phyloP scores from a whole-genome alignment of 805 yeast species.

The Candida taoyuanica region DNA sequence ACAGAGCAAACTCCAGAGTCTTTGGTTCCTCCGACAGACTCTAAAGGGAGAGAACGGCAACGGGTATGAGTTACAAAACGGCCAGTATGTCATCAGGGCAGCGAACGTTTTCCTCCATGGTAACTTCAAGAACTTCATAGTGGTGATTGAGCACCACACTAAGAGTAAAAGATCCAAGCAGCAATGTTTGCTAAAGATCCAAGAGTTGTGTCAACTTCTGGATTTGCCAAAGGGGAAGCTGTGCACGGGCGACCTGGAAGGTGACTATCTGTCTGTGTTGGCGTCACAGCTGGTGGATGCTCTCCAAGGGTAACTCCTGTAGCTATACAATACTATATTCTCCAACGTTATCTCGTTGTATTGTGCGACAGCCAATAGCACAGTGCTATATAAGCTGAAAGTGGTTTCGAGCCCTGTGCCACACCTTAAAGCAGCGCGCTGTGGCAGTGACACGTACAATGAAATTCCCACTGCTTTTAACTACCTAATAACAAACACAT shows the following conservation, averaged over 20 bases:
- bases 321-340: background rate
- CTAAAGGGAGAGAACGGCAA: conserved; percentile 74
- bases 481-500: too few species aligned
- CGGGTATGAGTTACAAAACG: conserved; percentile 47
- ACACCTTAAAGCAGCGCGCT: too few species aligned
- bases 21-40: conserved; percentile 67
- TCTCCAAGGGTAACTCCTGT: conserved; percentile 6
- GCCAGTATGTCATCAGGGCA: conserved; percentile 46
- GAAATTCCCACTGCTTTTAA: too few species aligned
- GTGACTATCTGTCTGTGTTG: conserved; percentile 7
- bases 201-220: conserved; percentile 6
- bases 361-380: too few species aligned
- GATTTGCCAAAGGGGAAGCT: conserved; percentile 14
- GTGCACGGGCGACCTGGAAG: conserved; percentile 4
- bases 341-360: too few species aligned
- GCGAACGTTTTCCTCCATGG: conserved; percentile 76
- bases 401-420: too few species aligned
- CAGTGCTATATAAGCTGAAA: too few species aligned
- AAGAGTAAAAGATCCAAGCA: background rate
- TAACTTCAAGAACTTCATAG: conserved; percentile 60
- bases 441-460: too few species aligned
- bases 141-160: conserved; percentile 25
- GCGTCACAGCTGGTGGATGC: conserved; percentile 13
- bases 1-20: conserved; percentile 53
- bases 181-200: conserved; percentile 2